phyloP scores from a whole-genome alignment of 306 rosid species.

The Gastrolobium bilobum region DNA sequence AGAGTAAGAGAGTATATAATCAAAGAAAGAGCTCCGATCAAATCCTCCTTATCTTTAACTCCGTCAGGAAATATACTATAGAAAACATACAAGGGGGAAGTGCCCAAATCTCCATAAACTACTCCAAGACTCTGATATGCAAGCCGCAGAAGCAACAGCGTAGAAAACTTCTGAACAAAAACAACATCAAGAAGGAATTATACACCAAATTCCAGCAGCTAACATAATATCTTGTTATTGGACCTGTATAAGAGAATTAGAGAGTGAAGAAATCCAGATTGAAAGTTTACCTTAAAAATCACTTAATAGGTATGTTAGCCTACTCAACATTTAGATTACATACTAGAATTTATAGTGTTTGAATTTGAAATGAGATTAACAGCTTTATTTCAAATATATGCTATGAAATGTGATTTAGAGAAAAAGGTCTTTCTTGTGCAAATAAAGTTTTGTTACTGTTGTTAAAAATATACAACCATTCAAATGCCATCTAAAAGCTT shows the following conservation, averaged over 20 bases:
- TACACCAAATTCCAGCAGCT: constrained; percentile 20
- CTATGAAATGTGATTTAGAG: constrained; percentile 13
- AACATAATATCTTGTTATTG: neutral
- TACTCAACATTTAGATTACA: neutral
- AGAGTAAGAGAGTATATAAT: constrained; percentile 97
- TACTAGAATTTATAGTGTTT: constrained; percentile 31
- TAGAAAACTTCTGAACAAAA: constrained; percentile 77
- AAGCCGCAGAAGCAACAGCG: constrained; percentile 78
- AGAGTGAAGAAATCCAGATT: neutral
- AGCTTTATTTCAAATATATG: neutral
- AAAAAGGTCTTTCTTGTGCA: constrained; percentile 13
- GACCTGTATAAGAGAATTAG: neutral
- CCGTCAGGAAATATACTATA: constrained; percentile 86
- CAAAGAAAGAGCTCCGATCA: constrained; percentile 92
- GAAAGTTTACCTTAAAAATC: constrained; percentile 5
- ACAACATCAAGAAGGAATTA: constrained; percentile 48
- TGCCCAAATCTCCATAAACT: constrained; percentile 97
- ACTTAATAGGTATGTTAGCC: neutral
- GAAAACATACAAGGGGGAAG: constrained; percentile 95
- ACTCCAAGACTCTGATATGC: constrained; percentile 99
- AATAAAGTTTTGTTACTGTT: neutral
- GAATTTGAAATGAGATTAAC: neutral
- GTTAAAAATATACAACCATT: constrained; percentile 22
- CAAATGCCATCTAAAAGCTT: neutral
- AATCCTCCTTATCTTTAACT: constrained; percentile 72